phyloP scores from a whole-genome alignment of 1,284 basidiomycete genomes.

The Leccinum griseonigrum region DNA sequence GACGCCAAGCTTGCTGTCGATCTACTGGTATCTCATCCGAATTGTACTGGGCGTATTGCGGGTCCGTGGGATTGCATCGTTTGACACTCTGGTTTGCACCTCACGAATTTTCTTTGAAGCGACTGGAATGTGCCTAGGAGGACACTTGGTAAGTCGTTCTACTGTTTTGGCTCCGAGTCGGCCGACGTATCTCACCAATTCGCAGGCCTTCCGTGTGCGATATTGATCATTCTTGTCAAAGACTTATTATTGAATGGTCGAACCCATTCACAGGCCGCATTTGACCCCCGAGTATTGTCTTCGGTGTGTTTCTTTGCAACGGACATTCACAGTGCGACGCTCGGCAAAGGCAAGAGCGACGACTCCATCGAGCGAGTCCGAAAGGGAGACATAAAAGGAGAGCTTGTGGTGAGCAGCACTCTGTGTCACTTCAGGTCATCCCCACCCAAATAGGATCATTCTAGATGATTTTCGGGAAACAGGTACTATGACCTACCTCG shows the following conservation, averaged over 20 bases:
- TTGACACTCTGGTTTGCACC: neutral
- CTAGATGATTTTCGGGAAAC: conserved; percentile 92
- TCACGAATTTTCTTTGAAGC: conserved; percentile 40
- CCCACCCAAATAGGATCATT: conserved; percentile 3
- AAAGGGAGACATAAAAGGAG: conserved; percentile 81
- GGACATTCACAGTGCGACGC: conserved; percentile 81
- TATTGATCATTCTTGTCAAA: conserved; percentile 28
- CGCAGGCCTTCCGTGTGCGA: conserved; percentile 26
- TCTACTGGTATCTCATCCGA: conserved; percentile 65
- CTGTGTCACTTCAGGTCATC: neutral
- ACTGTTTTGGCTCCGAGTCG: neutral
- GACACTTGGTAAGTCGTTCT: conserved; percentile 61
- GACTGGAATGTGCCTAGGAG: conserved; percentile 85
- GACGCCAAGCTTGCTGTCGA: conserved; percentile 78
- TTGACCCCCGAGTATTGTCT: conserved; percentile 80
- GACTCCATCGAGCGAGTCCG: conserved; percentile 70
- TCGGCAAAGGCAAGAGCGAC: conserved; percentile 83
- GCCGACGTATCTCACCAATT: conserved; percentile 9
- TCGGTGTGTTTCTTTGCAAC: conserved; percentile 94
- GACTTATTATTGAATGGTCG: conserved; percentile 48
- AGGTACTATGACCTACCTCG: conserved; percentile 44
- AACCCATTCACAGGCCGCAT: conserved; percentile 55
- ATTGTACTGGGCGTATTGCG: conserved; percentile 88
- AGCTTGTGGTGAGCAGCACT: conserved; percentile 64
- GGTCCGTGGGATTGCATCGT: conserved; percentile 41